Evolutionary conservation across 2,329 filamentous ascomycete species (phyloP), one percentile per base, ranked within the genome.

Genomic region (Magnaporthiopsis incrustans): DNA sequence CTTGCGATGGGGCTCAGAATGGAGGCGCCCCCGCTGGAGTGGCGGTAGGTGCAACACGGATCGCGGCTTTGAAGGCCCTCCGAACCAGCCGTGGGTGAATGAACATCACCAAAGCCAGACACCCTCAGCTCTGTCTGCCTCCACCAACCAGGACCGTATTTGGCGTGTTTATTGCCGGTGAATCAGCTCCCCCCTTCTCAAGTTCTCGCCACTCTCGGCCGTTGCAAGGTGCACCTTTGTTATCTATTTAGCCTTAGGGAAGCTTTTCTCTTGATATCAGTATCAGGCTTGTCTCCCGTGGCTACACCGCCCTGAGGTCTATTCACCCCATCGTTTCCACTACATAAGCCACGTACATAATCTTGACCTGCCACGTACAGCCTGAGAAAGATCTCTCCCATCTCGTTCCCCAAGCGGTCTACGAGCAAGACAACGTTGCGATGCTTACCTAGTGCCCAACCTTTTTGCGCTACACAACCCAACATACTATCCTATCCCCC

Each of bases 1-100:
- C 63, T 63, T 61, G 61, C 64, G 61, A 60, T 53, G 44, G 50
- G 26, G 61, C 58, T n/a, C 10, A 53, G 14, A 53, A 53, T 53
- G 44, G 44, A 25, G 18, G 44, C 22, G 44, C 5, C 22, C 44
- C 44, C 44, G 44, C 44, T 14, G 44, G 18, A 25, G 44, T 53
- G 44, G 44, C 22, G 44, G 44, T 22, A 22, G 44, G n/a, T n/a
- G n/a, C n/a, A 14, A 53, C 44, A n/a, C 22, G 22, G 44, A 53
- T 53, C 5, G 44, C 44, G 44, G 22, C n/a, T 25, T 10, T 10
- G n/a, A n/a, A 25, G 44, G 18, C 11, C 44, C n/a, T 53, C 44
- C 44, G 44, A 11, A 7, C 44, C 7, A 53, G 44, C 44, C 44
- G 44, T n/a, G 44, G n/a, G 44, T 53, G 44, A 22, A 53, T 25